These are phyloP conservation scores for Leishmania tarentolae DNA, from an alignment of 208 protist genomes.

Conservation along the genomic window DNA sequence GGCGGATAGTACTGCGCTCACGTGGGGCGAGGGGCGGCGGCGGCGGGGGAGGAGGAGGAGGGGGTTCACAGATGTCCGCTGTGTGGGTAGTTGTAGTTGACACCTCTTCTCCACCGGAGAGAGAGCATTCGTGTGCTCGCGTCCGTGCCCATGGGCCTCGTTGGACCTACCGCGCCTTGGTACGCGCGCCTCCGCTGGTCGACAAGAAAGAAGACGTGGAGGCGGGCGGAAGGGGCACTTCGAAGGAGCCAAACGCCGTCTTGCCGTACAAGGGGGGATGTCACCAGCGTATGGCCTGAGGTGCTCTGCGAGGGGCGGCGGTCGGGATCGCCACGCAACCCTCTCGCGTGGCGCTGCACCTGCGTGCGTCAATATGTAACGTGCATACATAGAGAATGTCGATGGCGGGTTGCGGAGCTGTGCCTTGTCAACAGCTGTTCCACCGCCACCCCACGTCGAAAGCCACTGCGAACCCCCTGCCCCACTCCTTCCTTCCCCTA, in stretches of 20 bases:
- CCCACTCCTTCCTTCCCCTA: not conserved
- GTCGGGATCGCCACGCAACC: not conserved
- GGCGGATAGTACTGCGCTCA: not conserved
- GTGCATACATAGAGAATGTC: not conserved
- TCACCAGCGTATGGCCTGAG: not conserved
- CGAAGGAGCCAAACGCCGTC: too few species aligned
- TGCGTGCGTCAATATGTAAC: not conserved
- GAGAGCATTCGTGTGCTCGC: too few species aligned
- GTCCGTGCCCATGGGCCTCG: not conserved
- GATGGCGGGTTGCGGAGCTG: not conserved
- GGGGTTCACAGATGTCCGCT: not conserved
- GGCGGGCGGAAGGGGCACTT: not conserved
- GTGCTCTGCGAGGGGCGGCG: not conserved
- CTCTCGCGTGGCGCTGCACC: not conserved
- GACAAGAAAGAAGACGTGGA: not conserved
- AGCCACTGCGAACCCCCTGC: not conserved
- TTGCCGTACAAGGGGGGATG: not conserved
- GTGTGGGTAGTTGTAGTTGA: not conserved
- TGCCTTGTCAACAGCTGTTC: not conserved
- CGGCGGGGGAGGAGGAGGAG: too few species aligned
- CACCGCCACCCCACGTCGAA: not conserved
- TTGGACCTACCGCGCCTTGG: too few species aligned
- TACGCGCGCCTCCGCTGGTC: too few species aligned
- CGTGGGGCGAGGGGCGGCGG: too few species aligned
- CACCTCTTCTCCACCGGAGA: not conserved